A percentile compares a stretch with the other conserved stretches of the same genome.
Evolutionary conservation across 352 stramenopile species (phyloP).

Genomic region (Hyaloperonospora brassicae): DNA sequence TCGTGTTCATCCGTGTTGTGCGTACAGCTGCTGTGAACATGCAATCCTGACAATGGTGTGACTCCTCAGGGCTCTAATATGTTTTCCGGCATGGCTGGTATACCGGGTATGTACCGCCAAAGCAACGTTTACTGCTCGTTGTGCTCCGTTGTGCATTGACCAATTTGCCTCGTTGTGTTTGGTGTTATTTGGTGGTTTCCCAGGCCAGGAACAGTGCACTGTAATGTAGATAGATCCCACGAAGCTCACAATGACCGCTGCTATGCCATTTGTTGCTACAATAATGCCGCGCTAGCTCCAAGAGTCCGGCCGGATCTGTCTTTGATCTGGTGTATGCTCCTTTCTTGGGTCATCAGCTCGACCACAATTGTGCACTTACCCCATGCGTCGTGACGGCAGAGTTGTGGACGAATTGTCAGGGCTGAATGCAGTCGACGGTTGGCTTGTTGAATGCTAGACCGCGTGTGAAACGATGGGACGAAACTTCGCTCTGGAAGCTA

Average conservation of each 20-base stretch:
- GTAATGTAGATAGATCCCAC: slow-evolving; percentile 45
- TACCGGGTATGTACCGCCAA: slow-evolving; percentile 71
- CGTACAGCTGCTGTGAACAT: background rate
- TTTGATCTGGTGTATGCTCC: too few relatives aligned
- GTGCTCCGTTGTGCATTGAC: slow-evolving; percentile 2
- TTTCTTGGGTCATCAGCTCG: too few relatives aligned
- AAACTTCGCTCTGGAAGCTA: too few relatives aligned
- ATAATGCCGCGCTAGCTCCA: slow-evolving; percentile 8
- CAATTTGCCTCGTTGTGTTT: slow-evolving; percentile 5
- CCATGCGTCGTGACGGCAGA: too few relatives aligned
- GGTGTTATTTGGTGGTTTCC: slow-evolving; percentile 36
- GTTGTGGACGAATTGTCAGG: too few relatives aligned
- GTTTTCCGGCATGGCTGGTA: slow-evolving; percentile 78
- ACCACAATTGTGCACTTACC: too few relatives aligned
- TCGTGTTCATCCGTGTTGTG: slow-evolving; percentile 8
- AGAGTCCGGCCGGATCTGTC: too few relatives aligned
- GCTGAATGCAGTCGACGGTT: too few relatives aligned
- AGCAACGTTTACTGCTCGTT: slow-evolving; percentile 9
- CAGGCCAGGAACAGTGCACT: slow-evolving; percentile 65
- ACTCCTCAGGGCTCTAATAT: slow-evolving; percentile 49
- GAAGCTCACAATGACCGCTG: slow-evolving; percentile 15
- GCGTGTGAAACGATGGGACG: too few relatives aligned
- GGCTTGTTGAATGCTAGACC: too few relatives aligned
- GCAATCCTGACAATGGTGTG: slow-evolving; percentile 4
- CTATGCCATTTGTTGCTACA: slow-evolving; percentile 20